A percentile compares a stretch with the other conserved stretches of the same genome.
phyloP scores from a whole-genome alignment of 2,329 filamentous ascomycete species.

The Talaromyces amestolkiae region DNA sequence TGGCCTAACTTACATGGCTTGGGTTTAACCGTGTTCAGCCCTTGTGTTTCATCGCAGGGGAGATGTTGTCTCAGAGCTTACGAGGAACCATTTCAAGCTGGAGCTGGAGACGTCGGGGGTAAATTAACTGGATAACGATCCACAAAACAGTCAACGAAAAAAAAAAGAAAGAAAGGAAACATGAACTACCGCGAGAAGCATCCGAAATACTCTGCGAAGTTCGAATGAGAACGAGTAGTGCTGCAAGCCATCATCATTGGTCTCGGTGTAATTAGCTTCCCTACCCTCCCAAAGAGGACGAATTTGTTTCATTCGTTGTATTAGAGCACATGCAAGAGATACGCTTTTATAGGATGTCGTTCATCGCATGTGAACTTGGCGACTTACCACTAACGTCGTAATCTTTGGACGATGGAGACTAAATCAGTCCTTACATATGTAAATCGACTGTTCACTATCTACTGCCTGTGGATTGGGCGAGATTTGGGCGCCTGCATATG shows the following conservation, averaged over 20 bases:
- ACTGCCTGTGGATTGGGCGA: background rate
- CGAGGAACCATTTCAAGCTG: background rate
- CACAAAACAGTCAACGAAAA: background rate
- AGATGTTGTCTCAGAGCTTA: background rate
- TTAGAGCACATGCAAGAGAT: background rate
- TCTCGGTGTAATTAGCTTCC: background rate
- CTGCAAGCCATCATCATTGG: background rate
- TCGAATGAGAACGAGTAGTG: background rate
- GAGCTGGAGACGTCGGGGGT: background rate
- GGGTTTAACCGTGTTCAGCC: background rate
- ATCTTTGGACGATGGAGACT: background rate
- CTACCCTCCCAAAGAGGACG: background rate
- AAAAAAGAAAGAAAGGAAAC: background rate
- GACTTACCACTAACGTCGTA: background rate
- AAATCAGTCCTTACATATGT: background rate
- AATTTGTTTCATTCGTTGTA: background rate
- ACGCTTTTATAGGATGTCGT: background rate
- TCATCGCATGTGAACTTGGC: background rate
- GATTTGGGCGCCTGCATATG: background rate
- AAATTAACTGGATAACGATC: background rate
- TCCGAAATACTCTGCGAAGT: background rate
- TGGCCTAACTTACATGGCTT: background rate
- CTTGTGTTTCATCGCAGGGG: background rate
- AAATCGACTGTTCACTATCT: background rate
- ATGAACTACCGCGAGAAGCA: background rate